Conservation (phyloP, 2,329 filamentous ascomycete species). For the Penicillium sp. region DNA sequence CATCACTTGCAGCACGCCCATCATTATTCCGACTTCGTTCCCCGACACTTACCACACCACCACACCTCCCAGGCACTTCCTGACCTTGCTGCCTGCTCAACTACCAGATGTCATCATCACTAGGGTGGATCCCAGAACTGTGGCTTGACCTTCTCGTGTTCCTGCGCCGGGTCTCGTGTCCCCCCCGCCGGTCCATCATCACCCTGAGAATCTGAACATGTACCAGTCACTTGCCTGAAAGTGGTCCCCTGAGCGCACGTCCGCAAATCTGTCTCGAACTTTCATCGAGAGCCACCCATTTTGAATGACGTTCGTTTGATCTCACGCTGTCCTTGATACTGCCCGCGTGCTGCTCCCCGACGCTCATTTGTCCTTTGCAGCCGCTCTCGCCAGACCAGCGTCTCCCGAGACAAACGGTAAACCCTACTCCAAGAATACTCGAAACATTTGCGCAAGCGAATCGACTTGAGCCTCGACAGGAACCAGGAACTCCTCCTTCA, state of each 20-base stretch:
- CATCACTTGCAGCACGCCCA: not conserved
- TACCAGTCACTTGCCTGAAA: constrained; percentile 14
- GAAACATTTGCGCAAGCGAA: not conserved
- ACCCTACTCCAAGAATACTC: constrained; percentile 5
- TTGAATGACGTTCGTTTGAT: constrained; percentile 1
- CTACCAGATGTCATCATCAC: constrained; percentile 14
- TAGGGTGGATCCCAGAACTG: constrained; percentile 3
- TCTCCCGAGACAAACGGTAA: constrained; percentile 16
- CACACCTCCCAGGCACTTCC: not conserved
- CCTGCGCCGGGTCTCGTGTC: constrained; percentile 24
- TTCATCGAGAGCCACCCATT: constrained; percentile 14
- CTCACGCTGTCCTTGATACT: not conserved
- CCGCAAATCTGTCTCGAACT: constrained; percentile 8
- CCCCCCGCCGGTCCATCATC: not conserved
- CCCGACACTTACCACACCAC: too few species aligned
- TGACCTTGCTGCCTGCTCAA: constrained; percentile 9
- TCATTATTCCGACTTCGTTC: not conserved
- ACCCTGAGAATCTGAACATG: constrained; percentile 6
- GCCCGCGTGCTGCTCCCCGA: not conserved
- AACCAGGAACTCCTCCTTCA: too few species aligned
- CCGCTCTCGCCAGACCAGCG: constrained; percentile 21
- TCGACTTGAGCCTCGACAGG: constrained; percentile 2
- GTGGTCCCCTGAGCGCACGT: not conserved
- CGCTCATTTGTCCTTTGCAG: constrained; percentile 18
- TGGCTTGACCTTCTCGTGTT: constrained; percentile 29